These are phyloP conservation scores for Periconia macrospinosa DNA, from an alignment of 2,329 filamentous ascomycete species.

Conservation along the genomic window DNA sequence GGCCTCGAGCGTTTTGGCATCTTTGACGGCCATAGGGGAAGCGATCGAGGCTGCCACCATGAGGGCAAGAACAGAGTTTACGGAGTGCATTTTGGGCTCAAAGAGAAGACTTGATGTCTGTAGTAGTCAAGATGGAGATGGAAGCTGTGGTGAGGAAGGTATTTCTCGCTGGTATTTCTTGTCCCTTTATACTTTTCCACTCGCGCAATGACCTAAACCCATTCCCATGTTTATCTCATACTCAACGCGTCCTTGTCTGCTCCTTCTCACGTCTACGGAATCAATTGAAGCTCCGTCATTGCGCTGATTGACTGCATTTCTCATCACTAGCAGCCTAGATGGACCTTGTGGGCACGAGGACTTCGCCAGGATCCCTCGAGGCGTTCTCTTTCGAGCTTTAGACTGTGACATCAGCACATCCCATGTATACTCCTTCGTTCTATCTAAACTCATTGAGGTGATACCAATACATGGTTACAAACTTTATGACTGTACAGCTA, in stretches of 20 bases:
- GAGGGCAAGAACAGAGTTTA: conserved; percentile 8
- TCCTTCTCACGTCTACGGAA: neutral
- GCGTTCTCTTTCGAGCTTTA: neutral
- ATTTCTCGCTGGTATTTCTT: neutral
- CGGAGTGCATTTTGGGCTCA: conserved; percentile 8
- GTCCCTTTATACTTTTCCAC: neutral
- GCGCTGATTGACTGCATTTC: neutral
- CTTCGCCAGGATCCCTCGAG: neutral
- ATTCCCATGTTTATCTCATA: neutral
- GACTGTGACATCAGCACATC: neutral
- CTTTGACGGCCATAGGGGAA: conserved; percentile 10
- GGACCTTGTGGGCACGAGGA: neutral
- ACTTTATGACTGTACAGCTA: neutral
- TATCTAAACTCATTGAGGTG: neutral
- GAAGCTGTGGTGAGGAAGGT: neutral
- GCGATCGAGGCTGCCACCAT: conserved; percentile 9
- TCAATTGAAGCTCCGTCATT: neutral
- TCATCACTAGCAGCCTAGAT: neutral
- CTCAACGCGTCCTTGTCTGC: neutral
- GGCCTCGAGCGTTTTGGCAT: conserved; percentile 1
- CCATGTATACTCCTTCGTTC: neutral
- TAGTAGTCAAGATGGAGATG: neutral
- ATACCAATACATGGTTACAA: neutral
- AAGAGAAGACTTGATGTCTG: neutral
- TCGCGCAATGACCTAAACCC: too few relatives aligned